These are phyloP conservation scores for Kingdonia uniflora DNA, from an alignment of 164 flowering plant species.

Conservation along the genomic window DNA sequence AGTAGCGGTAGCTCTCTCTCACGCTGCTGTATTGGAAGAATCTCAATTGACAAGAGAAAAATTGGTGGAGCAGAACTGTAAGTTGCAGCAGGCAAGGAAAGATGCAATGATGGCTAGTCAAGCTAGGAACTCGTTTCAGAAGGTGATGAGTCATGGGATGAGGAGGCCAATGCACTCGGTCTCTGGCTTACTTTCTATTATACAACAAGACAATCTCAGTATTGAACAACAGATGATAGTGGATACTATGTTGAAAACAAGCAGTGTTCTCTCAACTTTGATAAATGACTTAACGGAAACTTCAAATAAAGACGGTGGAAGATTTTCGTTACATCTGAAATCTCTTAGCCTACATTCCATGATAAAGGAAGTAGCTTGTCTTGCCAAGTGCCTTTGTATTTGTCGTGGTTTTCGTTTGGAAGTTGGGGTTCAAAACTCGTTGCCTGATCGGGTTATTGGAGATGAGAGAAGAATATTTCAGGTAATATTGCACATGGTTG, in stretches of 20 bases:
- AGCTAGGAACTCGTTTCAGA: slow-evolving; percentile 72
- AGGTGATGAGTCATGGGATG: slow-evolving; percentile 81
- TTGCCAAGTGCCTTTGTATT: slow-evolving; percentile 62
- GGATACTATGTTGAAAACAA: slow-evolving; percentile 58
- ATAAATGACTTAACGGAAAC: slow-evolving; percentile 71
- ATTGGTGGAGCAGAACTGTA: slow-evolving; percentile 70
- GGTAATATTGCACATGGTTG: slow-evolving; percentile 86
- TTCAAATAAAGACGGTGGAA: slow-evolving; percentile 44
- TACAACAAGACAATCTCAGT: slow-evolving; percentile 48
- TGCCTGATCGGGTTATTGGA: slow-evolving; percentile 64
- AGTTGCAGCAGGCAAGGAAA: slow-evolving; percentile 59
- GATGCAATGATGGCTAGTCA: slow-evolving; percentile 90
- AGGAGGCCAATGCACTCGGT: slow-evolving; percentile 87
- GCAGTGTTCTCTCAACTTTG: slow-evolving; percentile 62
- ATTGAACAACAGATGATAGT: slow-evolving; percentile 47
- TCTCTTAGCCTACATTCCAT: slow-evolving; percentile 47
- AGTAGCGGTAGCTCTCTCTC: slow-evolving; percentile 94
- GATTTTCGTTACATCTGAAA: slow-evolving; percentile 46
- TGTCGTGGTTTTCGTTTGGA: slow-evolving; percentile 44
- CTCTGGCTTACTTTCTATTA: slow-evolving; percentile 60
- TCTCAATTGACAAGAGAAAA: slow-evolving; percentile 83
- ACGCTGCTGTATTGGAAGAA: slow-evolving; percentile 88
- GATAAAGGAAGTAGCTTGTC: slow-evolving; percentile 70
- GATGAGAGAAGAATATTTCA: slow-evolving; percentile 86
- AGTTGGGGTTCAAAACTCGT: slow-evolving; percentile 44